A percentile compares a stretch with the other conserved stretches of the same genome.
Conservation (phyloP, 140 eudicot genomes). For the Stevia rebaudiana region DNA sequence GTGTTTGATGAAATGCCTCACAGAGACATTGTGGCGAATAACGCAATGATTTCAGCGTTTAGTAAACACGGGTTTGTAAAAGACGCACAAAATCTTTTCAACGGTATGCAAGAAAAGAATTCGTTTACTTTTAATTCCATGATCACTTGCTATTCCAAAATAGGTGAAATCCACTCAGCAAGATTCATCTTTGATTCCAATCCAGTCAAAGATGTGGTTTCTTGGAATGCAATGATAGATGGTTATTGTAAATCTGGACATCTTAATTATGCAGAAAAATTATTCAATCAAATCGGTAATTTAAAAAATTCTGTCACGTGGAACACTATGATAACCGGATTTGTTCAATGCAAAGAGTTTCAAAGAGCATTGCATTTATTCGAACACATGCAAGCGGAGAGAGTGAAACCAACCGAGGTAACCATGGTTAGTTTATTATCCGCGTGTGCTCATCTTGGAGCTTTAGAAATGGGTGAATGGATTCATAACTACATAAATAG, state of each 20-base stretch:
- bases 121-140: slow-evolving; percentile 43
- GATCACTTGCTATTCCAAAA: slow-evolving; percentile 48
- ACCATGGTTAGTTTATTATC: slow-evolving; percentile 51
- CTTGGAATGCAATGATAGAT: slow-evolving; percentile 55
- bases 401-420: slow-evolving; percentile 44
- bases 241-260: slow-evolving; percentile 40
- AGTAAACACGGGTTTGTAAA: slow-evolving; percentile 35
- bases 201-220: slow-evolving; percentile 49
- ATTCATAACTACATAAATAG: slow-evolving; percentile 29
- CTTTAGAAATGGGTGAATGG: slow-evolving; percentile 58
- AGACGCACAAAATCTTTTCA: slow-evolving; percentile 35
- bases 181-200: slow-evolving; percentile 36
- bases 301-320: slow-evolving; percentile 38
- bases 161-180: slow-evolving; percentile 39
- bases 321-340: slow-evolving; percentile 48
- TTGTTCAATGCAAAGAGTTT: slow-evolving; percentile 39
- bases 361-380: slow-evolving; percentile 30
- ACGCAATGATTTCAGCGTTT: slow-evolving; percentile 49
- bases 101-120: slow-evolving; percentile 38
- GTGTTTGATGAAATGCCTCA: slow-evolving; percentile 42
- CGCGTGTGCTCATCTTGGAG: slow-evolving; percentile 59
- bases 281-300: slow-evolving; percentile 27
- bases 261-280: slow-evolving; percentile 34
- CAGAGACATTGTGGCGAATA: slow-evolving; percentile 35
- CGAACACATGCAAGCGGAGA: slow-evolving; percentile 38